Evolutionary conservation across 345 rosid species (phyloP), one percentile per base, ranked within the genome.

Genomic region (Populus alba): DNA sequence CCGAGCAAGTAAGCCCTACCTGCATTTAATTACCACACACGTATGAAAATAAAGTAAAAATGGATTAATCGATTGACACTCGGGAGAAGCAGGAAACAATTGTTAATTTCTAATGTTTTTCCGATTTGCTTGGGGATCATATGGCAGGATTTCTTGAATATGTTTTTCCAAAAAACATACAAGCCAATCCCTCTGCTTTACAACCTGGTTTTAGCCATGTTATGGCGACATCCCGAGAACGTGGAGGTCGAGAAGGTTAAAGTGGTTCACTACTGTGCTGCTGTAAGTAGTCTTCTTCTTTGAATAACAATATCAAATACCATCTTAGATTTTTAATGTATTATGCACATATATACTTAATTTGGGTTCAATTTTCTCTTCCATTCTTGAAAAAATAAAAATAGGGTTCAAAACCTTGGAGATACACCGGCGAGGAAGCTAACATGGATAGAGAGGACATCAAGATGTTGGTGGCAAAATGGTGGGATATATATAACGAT

Each of bases 401-500:
- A 45, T 23, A 77, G 81, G 81, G 81, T 25, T 79, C 77, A 72
- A 79, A 79, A 66, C 81, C 77, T 38, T 73, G 81, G 77, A 79
- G 81, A 55, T 79, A 66, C 7, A 79, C 81, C 1, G 81, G 81
- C 17, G 67, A 73, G 43, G 77, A 73, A 67, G 68, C 43, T 38
- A 79, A 73, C 37, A 79, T 73, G 81, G 77, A 79, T 33, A 79
- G 81, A 39, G 77, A 73, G 25, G 81, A 79, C 55, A 73, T 79
- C 67, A 73, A 79, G 72, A 72, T 22, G 73, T 33, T 79, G 2
- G 81, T 73, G 23, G 45, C 23, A 41, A 79, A 55, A 73, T 79
- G 81, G 81, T 73, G 81, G 81, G 68, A 66, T 6, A 67, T 79
- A 49, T 72, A 73, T 31, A 73, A 73, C 18, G 77, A 79, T 7